These are phyloP conservation scores for Pseudohyphozyma bogoriensis DNA, from an alignment of 768 basidiomycete genomes.

Conservation along the genomic window DNA sequence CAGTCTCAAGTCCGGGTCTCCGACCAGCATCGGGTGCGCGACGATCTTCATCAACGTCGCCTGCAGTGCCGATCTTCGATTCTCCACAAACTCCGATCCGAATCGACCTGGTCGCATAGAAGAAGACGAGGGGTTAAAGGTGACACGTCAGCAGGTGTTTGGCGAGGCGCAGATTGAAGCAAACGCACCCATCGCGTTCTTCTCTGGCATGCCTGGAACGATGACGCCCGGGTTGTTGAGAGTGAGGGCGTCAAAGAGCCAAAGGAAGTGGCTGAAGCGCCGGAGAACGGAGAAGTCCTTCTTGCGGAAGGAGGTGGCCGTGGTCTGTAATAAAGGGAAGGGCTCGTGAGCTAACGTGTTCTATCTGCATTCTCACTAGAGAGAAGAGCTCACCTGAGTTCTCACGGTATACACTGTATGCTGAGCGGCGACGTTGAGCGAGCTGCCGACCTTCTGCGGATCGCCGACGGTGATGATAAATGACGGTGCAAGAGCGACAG, in stretches of 20 bases:
- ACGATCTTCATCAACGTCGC: slow-evolving; percentile 87
- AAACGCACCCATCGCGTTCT: slow-evolving; percentile 61
- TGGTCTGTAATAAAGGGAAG: slow-evolving; percentile 14
- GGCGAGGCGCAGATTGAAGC: background rate
- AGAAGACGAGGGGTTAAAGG: too few species aligned
- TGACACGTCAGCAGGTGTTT: background rate
- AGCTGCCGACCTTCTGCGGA: slow-evolving; percentile 93
- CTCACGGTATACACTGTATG: slow-evolving; percentile 97
- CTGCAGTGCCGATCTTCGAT: slow-evolving; percentile 70
- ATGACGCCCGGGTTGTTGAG: slow-evolving; percentile 92
- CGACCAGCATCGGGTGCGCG: slow-evolving; percentile 77
- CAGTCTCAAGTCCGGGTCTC: slow-evolving; percentile 74
- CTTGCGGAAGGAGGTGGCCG: slow-evolving; percentile 53
- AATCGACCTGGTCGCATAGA: slow-evolving; percentile 56
- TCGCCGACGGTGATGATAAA: slow-evolving; percentile 90
- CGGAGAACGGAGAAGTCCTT: slow-evolving; percentile 82
- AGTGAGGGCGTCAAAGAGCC: slow-evolving; percentile 82
- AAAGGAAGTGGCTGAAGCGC: slow-evolving; percentile 95
- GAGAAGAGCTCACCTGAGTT: slow-evolving; percentile 52
- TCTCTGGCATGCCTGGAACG: slow-evolving; percentile 92
- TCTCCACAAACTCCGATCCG: slow-evolving; percentile 80
- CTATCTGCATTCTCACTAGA: background rate
- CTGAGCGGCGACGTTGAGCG: slow-evolving; percentile 55
- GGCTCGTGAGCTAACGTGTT: slow-evolving; percentile 4
- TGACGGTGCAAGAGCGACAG: slow-evolving; percentile 26